phyloP scores from a whole-genome alignment of 441 rosid species.

The Corymbia calophylla region DNA sequence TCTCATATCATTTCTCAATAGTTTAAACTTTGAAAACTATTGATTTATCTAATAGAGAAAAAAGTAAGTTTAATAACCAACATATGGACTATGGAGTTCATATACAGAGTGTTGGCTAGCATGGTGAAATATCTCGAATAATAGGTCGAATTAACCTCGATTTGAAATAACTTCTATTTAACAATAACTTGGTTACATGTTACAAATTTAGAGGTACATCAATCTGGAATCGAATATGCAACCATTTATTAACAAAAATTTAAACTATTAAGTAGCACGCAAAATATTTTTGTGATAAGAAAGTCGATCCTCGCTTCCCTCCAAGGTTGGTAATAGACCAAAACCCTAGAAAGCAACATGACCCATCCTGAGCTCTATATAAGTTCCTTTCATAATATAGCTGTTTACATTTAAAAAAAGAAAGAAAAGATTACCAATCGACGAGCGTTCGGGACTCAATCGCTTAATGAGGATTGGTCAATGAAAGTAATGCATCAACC shows the following conservation, averaged over 20 bases:
- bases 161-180: not conserved
- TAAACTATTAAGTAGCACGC: not conserved
- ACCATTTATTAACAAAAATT: not conserved
- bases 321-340: not conserved
- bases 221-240: not conserved
- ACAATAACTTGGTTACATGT: not conserved
- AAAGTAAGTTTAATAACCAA: not conserved
- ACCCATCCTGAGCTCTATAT: not conserved
- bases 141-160: not conserved
- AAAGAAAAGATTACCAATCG: not conserved
- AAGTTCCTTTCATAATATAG: not conserved
- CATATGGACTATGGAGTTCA: not conserved
- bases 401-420: not conserved
- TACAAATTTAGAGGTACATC: not conserved
- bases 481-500: not conserved
- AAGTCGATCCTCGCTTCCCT: not conserved
- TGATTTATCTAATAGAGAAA: not conserved
- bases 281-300: not conserved
- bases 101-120: not conserved
- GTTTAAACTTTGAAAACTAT: not conserved
- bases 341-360: not conserved
- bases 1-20: not conserved
- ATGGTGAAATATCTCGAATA: not conserved
- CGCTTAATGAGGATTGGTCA: not conserved
- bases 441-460: not conserved